phyloP scores from a whole-genome alignment of 2,329 filamentous ascomycete species.

The Colletotrichum scovillei region DNA sequence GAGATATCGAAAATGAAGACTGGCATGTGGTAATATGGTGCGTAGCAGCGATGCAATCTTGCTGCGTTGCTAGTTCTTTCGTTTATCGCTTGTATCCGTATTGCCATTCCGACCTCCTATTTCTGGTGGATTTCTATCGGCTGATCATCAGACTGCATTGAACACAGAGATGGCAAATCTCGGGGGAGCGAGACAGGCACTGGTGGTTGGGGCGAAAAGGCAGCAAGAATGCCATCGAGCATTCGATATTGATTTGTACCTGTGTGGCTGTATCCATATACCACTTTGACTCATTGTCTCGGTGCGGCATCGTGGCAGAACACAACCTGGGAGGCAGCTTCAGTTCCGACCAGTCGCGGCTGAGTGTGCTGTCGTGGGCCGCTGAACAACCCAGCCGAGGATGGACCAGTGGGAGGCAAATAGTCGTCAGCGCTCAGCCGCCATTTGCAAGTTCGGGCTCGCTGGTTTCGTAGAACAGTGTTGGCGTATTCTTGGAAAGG shows the following conservation, averaged over 20 bases:
- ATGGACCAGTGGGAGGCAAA: conserved; percentile 16
- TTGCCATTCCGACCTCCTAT: conserved; percentile 20
- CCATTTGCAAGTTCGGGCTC: conserved; percentile 1
- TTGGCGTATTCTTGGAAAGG: conserved; percentile 6
- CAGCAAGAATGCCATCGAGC: conserved; percentile 28
- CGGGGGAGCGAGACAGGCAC: background rate
- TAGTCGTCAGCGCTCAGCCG: conserved; percentile 25
- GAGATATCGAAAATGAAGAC: conserved; percentile 32
- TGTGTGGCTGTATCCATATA: background rate
- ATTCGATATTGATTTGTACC: background rate
- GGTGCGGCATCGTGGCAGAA: conserved; percentile 24
- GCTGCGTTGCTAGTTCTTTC: background rate
- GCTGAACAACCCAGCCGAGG: conserved; percentile 12
- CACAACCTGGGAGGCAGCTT: conserved; percentile 9
- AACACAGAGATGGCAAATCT: conserved; percentile 14
- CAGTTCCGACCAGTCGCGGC: conserved; percentile 16
- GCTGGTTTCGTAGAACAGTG: background rate
- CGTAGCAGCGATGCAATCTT: conserved; percentile 6
- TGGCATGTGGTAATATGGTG: conserved; percentile 26
- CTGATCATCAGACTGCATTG: background rate
- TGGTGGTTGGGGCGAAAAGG: conserved; percentile 9
- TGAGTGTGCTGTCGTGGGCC: conserved; percentile 2
- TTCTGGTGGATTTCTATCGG: conserved; percentile 6
- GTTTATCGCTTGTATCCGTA: background rate
- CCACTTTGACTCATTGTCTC: conserved; percentile 20